Conservation (phyloP, 169 alveolate species). For the Theileria orientalis region DNA sequence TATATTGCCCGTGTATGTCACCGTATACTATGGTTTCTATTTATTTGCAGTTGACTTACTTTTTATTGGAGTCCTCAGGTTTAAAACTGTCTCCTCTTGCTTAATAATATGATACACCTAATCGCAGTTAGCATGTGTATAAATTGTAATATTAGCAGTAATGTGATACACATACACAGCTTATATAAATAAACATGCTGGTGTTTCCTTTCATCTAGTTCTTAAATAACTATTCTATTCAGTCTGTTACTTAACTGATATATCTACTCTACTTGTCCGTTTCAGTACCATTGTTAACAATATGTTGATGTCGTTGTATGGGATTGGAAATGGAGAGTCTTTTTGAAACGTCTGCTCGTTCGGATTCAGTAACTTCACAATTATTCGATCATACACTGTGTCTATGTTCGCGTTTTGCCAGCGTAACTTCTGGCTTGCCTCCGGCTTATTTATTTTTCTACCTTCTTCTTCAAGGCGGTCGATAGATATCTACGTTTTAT, state of each 20-base stretch:
- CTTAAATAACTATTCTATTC: too few species aligned
- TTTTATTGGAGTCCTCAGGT: conserved; percentile 95
- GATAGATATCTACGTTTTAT: conserved; percentile 74
- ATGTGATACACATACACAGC: too few species aligned
- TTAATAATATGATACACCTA: conserved; percentile 77
- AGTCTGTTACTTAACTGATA: too few species aligned
- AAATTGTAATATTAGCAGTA: too few species aligned
- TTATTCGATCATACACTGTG: conserved; percentile 74
- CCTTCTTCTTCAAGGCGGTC: conserved; percentile 89
- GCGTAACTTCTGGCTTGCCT: conserved; percentile 68
- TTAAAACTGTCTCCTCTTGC: conserved; percentile 94
- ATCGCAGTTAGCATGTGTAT: too few species aligned
- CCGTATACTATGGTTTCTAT: conserved; percentile 85
- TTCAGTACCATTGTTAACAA: conserved; percentile 58
- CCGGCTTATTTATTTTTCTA: conserved; percentile 80
- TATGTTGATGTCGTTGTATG: conserved; percentile 78
- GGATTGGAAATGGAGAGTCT: conserved; percentile 69
- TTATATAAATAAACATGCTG: too few species aligned
- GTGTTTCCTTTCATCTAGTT: too few species aligned
- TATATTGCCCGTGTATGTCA: conserved; percentile 98
- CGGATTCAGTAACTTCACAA: conserved; percentile 65
- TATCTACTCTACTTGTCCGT: too few species aligned
- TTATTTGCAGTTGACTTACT: conserved; percentile 14
- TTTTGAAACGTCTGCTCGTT: conserved; percentile 55
- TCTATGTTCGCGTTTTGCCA: conserved; percentile 69